Base-by-base conservation (phyloP, 257 asterid species). In the Nicotiana knightiana region DNA sequence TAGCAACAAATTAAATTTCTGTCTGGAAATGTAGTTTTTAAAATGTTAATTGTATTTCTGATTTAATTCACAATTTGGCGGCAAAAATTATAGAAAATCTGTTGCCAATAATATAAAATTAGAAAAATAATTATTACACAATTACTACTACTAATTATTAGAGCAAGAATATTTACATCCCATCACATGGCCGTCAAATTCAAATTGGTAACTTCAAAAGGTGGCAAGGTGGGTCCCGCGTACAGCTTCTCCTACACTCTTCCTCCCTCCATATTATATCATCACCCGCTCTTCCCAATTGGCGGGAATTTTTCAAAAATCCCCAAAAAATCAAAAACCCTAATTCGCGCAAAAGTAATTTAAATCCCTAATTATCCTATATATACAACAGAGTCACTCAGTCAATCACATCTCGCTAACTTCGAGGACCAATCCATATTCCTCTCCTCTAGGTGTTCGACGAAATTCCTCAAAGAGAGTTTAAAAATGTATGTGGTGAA, bases 401-500 rank as follows among this genome's bases (percentile, higher is more conserved):
- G 48, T 43, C 17, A 46, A 4, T 9, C 28, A 21, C 24, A 26
- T 57, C 28, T 26, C 24, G 1, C 63, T 15, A 13, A 28, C 39
- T 30, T 65, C 71, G 1, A 71, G n/a, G 37, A 1, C 37, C 13
- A 21, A 24, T 48, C 12, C 39, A 73, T 26, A 73, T 26, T 53
- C 32, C 13, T 46, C 37, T 11, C 81, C 21, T 67, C 18, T 6
- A 59, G n/a, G 26, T 63, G 82, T 63, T 79, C 9, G 62, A 80
- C 65, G 30, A 48, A 88, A 87, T 81, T 88, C 82, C 88, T 67
- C 82, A 66, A 9, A 6, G 54, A 30, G 15, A 24, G 2, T 39
- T 39, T 39, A 18, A 89, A 83, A 2, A 94, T 96, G 99, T 94
- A 94, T 71, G 99, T 96, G 82, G 93, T 94, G 83, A 96, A 96